These are phyloP conservation scores for Suhomyces wounanorum DNA, from an alignment of 1,139 yeast species.

Conservation along the genomic window DNA sequence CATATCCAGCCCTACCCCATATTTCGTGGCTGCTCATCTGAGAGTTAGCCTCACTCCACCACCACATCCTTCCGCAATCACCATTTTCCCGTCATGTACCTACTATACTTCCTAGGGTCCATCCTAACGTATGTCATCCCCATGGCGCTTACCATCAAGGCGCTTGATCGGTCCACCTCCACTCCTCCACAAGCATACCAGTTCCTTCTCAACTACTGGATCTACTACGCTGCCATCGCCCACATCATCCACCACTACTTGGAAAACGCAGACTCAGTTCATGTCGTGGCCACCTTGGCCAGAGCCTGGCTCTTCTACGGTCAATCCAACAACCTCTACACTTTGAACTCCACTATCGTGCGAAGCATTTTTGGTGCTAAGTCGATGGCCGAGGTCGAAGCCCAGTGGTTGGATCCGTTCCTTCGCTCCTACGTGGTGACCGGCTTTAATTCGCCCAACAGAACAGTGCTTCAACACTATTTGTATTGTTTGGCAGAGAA, in stretches of 20 bases:
- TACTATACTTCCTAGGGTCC: constrained; percentile 6
- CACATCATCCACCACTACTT: constrained; percentile 12
- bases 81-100: constrained; percentile 1
- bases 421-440: constrained; percentile 10
- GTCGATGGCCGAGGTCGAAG: constrained; percentile 10
- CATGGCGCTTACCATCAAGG: constrained; percentile 17
- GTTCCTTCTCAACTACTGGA: constrained; percentile 21
- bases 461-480: constrained; percentile 11
- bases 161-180: constrained; percentile 11
- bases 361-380: constrained; percentile 5
- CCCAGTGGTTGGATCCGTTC: constrained; percentile 12
- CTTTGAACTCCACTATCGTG: constrained; percentile 11
- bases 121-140: constrained; percentile 17
- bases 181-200: constrained; percentile 13
- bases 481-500: constrained; percentile 13
- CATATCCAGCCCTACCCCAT: too few relatives aligned
- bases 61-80: not conserved
- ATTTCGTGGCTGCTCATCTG: too few relatives aligned
- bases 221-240: constrained; percentile 16
- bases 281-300: constrained; percentile 6
- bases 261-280: constrained; percentile 8
- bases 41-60: too few relatives aligned
- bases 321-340: constrained; percentile 12
- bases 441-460: not conserved
- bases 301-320: constrained; percentile 21